These are phyloP conservation scores for Ajuga chamaepitys DNA, from an alignment of 257 asterid species.

Conservation along the genomic window DNA sequence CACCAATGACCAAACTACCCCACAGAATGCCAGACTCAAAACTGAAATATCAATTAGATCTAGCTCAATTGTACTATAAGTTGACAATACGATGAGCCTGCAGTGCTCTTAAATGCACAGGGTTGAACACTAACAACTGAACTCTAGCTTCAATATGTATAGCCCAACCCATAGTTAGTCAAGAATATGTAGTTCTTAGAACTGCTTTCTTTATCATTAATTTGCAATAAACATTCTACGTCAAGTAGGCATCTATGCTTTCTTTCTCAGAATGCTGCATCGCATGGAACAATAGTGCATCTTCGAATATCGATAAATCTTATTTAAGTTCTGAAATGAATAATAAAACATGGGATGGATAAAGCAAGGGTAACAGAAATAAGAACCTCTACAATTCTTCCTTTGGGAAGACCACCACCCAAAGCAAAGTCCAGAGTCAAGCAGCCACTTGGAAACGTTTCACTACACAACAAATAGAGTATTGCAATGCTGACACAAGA, in stretches of 20 bases:
- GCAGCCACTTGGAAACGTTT: conserved; percentile 96
- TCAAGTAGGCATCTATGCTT: background rate
- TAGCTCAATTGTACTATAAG: background rate
- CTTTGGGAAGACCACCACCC: conserved; percentile 97
- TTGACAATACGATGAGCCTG: background rate
- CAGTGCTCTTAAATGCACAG: background rate
- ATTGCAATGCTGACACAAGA: background rate
- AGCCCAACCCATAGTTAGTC: background rate
- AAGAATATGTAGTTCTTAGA: background rate
- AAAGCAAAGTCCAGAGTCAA: conserved; percentile 90
- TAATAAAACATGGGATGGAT: background rate
- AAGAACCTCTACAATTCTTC: conserved; percentile 95
- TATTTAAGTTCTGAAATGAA: background rate
- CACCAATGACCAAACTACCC: background rate
- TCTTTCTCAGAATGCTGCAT: background rate
- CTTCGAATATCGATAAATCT: background rate
- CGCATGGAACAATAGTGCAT: background rate
- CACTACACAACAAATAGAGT: conserved; percentile 42
- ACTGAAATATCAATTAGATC: background rate
- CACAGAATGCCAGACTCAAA: background rate
- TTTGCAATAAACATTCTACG: background rate
- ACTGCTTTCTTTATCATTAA: background rate
- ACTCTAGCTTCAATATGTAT: background rate
- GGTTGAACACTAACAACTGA: background rate
- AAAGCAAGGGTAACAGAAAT: background rate